Percentiles rank a stretch among this genome's conserved stretches.
phyloP scores from a whole-genome alignment of 78 protist genomes.

The Goniomonas avonlea region DNA sequence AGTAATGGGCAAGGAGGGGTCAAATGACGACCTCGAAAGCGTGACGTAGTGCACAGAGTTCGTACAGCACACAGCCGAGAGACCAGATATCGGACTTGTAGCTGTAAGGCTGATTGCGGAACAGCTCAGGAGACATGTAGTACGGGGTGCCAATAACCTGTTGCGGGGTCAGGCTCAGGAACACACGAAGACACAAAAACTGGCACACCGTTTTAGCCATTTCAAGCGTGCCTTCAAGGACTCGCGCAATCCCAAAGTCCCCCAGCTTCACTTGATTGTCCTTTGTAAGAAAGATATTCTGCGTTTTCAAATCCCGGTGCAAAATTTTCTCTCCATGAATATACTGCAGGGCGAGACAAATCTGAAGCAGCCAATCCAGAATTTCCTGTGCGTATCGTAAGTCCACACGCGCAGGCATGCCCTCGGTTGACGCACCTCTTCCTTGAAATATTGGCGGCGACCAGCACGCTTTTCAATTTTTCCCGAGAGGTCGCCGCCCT shows the following conservation, averaged over 20 bases:
- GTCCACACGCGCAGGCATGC: no score
- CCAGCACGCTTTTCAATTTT: conserved; percentile 4
- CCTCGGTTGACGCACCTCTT: no score
- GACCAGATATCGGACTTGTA: conserved; percentile 26
- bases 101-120: conserved; percentile 10
- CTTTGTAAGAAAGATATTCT: conserved; percentile 23
- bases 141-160: conserved; percentile 41
- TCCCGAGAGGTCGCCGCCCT: background rate
- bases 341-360: conserved; percentile 9
- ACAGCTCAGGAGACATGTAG: conserved; percentile 45
- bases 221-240: conserved; percentile 22
- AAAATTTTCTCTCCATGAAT: conserved; percentile 14
- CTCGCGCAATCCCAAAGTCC: conserved; percentile 22
- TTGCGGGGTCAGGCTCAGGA: no score
- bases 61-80: background rate
- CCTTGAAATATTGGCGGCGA: background rate
- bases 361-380: background rate
- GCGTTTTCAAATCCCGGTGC: conserved; percentile 43
- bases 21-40: background rate
- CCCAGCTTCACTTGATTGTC: conserved; percentile 8
- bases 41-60: background rate
- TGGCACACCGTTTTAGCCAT: conserved; percentile 34
- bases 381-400: no score
- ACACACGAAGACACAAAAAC: no score
- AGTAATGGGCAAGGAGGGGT: background rate